Conservation (phyloP, 805 yeast species). For the Lipomyces lipofer region DNA sequence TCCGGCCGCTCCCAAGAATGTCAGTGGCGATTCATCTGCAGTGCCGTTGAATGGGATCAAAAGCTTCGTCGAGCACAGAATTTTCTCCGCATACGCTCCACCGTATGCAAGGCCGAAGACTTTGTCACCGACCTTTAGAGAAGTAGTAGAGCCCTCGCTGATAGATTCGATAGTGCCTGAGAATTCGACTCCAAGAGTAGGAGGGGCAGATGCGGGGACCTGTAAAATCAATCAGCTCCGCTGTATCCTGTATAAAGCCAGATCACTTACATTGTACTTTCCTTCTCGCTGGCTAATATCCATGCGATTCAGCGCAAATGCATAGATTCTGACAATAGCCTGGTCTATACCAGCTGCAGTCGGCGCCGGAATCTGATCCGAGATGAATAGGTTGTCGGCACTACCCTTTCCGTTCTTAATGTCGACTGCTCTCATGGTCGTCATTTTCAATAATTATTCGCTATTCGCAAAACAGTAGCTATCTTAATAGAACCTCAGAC, state of each 20-base stretch:
- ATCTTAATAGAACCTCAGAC: too few species aligned
- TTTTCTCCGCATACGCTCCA: slow-evolving; percentile 44
- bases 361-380: slow-evolving; percentile 23
- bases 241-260: not conserved
- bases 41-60: slow-evolving; percentile 34
- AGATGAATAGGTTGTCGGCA: slow-evolving; percentile 36
- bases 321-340: slow-evolving; percentile 39
- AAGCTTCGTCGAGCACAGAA: slow-evolving; percentile 35
- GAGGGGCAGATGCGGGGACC: slow-evolving; percentile 38
- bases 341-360: slow-evolving; percentile 34
- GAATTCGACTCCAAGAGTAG: slow-evolving; percentile 43
- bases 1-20: slow-evolving; percentile 37
- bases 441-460: too few species aligned
- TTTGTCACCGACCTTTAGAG: slow-evolving; percentile 36
- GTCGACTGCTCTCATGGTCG: slow-evolving; percentile 37
- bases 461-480: not conserved
- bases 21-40: slow-evolving; percentile 17
- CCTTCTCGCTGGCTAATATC: slow-evolving; percentile 40
- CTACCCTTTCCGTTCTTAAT: slow-evolving; percentile 36
- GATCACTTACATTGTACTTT: slow-evolving; percentile 34
- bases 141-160: slow-evolving; percentile 35
- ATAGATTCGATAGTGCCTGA: slow-evolving; percentile 37
- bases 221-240: not conserved
- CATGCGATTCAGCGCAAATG: slow-evolving; percentile 42
- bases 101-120: slow-evolving; percentile 43